Evolutionary conservation across 129 eudicot species (phyloP), one percentile per base, ranked within the genome.

Genomic region (Flaveria linearis): DNA sequence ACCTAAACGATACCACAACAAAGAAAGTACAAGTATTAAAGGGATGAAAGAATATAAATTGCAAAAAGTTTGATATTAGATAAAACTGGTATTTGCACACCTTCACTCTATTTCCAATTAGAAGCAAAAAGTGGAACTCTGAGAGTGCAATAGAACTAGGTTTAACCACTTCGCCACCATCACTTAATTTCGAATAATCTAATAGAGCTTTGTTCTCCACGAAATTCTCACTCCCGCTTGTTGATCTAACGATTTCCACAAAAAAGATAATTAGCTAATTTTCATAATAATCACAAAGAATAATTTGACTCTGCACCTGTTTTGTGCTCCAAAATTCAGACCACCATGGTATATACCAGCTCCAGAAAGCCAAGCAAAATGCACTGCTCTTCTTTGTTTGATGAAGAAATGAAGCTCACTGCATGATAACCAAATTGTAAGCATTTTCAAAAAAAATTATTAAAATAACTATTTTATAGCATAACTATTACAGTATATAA

Each of bases 291-390:
- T 73, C 47, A 73, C 60, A 74, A 55, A 46, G 12, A 42, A 74
- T 20, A 46, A 69, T 71, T 52, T 12, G 18, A 18, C 74, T 49
- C 4, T 71, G 76, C 68, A 93, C 97, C 98, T 93, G 76, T 80
- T 91, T 16, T 81, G 92, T 51, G 96, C 93, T 64, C 96, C 97
- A 76, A 94, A 94, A 82, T 94, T 91, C 36, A 94, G 87, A 78
- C 90, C 97, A 84, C 98, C 98, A 50, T 94, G 91, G 78, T 94
- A 94, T 79, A 94, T 89, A 76, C 98, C 98, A 78, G 96, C 98
- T 81, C 98, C 97, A 74, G 98, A 94, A 81, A 94, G 96, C 98
- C 98, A 94, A 39, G 98, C 98, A 80, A 94, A 94, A 87, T 94
- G 92, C 64, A 91, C 82, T 15, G 98, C 96, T 73, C 98, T 87